These are phyloP conservation scores for Wickerhamiella musiphila DNA, from an alignment of 805 yeast species.

Conservation along the genomic window DNA sequence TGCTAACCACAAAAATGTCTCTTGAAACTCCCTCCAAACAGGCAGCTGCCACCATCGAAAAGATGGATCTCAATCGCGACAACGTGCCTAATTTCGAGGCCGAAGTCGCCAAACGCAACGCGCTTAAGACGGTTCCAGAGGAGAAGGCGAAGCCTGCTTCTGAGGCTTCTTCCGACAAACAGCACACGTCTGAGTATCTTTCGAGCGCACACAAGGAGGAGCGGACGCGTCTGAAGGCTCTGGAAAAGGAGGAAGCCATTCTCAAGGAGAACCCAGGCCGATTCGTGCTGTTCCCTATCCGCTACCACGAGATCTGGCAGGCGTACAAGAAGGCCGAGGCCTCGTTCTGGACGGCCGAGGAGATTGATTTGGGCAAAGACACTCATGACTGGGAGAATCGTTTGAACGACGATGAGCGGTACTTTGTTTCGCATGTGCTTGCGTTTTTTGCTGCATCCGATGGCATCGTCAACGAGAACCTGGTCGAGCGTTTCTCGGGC, in stretches of 20 bases:
- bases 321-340: conserved; percentile 98
- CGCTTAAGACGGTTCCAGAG: conserved; percentile 18
- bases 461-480: conserved; percentile 94
- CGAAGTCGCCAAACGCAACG: conserved; percentile 7
- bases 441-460: conserved; percentile 98
- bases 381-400: conserved; percentile 79
- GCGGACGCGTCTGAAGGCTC: conserved; percentile 36
- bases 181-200: conserved; percentile 11
- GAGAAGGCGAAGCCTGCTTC: conserved; percentile 12
- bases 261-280: conserved; percentile 71
- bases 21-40: conserved; percentile 57
- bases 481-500: conserved; percentile 92
- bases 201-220: conserved; percentile 15
- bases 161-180: conserved; percentile 9
- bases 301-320: conserved; percentile 96
- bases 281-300: conserved; percentile 88
- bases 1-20: too few species aligned
- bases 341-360: conserved; percentile 99
- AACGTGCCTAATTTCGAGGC: conserved; percentile 14
- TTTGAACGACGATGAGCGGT: conserved; percentile 82
- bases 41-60: conserved; percentile 39
- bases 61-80: conserved; percentile 28
- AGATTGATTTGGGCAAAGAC: conserved; percentile 89
- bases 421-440: conserved; percentile 75
- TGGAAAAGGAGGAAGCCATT: conserved; percentile 81